Percentiles rank a stretch among this genome's conserved stretches.
phyloP scores from a whole-genome alignment of 768 basidiomycete species.

The Myochromella boudieri region DNA sequence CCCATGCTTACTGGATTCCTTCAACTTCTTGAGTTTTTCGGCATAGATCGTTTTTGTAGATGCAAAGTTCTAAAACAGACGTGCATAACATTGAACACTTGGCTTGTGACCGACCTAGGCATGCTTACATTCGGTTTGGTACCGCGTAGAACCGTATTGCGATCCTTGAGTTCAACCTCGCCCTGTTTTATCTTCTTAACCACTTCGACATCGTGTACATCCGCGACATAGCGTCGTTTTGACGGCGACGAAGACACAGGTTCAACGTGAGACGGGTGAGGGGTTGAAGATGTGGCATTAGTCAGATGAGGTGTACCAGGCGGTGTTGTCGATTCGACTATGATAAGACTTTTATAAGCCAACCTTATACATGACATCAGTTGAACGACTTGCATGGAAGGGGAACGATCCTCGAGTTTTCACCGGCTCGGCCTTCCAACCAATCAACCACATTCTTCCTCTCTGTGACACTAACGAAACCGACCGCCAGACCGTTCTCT shows the following conservation, averaged over 20 bases:
- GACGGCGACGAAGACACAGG: slow-evolving; percentile 44
- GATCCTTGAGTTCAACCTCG: slow-evolving; percentile 79
- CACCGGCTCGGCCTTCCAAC: slow-evolving; percentile 59
- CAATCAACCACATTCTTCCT: slow-evolving; percentile 85
- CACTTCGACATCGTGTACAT: slow-evolving; percentile 74
- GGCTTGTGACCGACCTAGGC: background rate
- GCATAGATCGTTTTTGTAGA: slow-evolving; percentile 62
- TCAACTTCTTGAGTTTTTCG: slow-evolving; percentile 78
- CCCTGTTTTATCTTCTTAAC: slow-evolving; percentile 82
- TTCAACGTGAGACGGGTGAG: slow-evolving; percentile 22
- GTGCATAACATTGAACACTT: background rate
- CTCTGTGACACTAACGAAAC: slow-evolving; percentile 86
- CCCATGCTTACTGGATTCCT: slow-evolving; percentile 61
- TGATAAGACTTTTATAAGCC: background rate
- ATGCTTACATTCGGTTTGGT: slow-evolving; percentile 75
- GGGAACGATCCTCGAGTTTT: slow-evolving; percentile 52
- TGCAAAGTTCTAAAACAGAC: slow-evolving; percentile 72
- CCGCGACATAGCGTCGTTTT: slow-evolving; percentile 80
- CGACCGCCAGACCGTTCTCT: slow-evolving; percentile 68
- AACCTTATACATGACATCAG: background rate
- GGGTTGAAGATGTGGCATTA: slow-evolving; percentile 21
- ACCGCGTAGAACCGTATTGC: slow-evolving; percentile 82
- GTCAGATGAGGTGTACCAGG: slow-evolving; percentile 48
- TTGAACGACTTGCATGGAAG: slow-evolving; percentile 36
- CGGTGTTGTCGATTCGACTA: slow-evolving; percentile 45